Evolutionary conservation across 2,329 filamentous ascomycete genomes (phyloP).

Genomic region (Triangularia setosa): DNA sequence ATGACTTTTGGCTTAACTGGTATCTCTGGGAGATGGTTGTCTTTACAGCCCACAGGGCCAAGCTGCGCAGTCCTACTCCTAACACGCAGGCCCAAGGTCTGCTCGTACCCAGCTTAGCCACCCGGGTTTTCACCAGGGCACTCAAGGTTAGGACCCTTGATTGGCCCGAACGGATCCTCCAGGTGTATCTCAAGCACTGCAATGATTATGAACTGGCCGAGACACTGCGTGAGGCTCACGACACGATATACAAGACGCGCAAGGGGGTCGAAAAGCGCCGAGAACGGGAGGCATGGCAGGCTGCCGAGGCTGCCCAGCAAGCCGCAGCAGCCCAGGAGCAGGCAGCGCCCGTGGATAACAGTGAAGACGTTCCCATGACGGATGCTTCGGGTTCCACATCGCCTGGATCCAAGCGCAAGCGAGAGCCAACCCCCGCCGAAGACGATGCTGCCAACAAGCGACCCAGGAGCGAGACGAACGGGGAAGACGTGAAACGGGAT

Average conservation of each 20-base stretch:
- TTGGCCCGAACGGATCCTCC: conserved; percentile 72
- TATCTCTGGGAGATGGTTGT: conserved; percentile 86
- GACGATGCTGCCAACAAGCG: conserved; percentile 63
- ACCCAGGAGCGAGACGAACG: conserved; percentile 46
- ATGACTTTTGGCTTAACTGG: conserved; percentile 91
- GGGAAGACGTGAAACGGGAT: conserved; percentile 64
- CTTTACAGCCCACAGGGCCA: conserved; percentile 46
- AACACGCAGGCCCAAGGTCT: conserved; percentile 43
- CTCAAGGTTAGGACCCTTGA: conserved; percentile 61
- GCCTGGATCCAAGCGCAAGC: conserved; percentile 65
- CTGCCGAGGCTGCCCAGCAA: conserved; percentile 37
- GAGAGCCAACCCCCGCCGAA: conserved; percentile 53
- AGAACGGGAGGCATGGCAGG: conserved; percentile 60
- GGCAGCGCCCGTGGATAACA: conserved; percentile 22
- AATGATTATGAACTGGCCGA: conserved; percentile 84
- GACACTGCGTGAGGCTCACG: conserved; percentile 67
- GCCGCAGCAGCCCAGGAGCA: conserved; percentile 32
- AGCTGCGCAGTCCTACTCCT: conserved; percentile 50
- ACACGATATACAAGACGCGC: conserved; percentile 66
- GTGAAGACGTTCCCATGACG: conserved; percentile 20
- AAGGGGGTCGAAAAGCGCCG: conserved; percentile 62
- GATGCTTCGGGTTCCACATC: conserved; percentile 31
- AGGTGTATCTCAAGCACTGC: conserved; percentile 74
- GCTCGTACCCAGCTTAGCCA: conserved; percentile 69
- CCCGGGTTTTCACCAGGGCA: conserved; percentile 70